Evolutionary conservation across 2,329 filamentous ascomycete genomes (phyloP).

Genomic region (Coniella lustricola): DNA sequence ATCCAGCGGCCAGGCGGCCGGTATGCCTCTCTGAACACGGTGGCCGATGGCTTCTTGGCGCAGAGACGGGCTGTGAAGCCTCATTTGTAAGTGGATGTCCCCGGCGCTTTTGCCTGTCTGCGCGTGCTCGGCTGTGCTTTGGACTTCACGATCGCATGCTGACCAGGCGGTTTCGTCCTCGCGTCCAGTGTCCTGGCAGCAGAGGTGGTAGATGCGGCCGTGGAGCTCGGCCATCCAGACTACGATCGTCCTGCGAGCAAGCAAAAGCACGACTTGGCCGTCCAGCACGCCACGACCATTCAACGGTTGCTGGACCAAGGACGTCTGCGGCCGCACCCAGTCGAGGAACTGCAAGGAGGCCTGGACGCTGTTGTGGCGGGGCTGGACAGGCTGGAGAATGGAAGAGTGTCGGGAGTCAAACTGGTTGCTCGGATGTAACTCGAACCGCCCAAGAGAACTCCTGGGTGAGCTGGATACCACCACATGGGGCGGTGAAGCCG

Average conservation of each 20-base stretch:
- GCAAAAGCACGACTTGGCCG: background rate
- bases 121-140: too few relatives aligned
- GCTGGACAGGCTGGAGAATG: background rate
- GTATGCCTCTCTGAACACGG: slow-evolving; percentile 17
- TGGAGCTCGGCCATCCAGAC: background rate
- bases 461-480: too few relatives aligned
- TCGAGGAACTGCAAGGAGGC: background rate
- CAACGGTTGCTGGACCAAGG: background rate
- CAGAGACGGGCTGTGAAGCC: background rate
- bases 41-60: background rate
- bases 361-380: background rate
- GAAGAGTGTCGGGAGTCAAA: background rate
- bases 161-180: too few relatives aligned
- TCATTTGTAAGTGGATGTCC: background rate
- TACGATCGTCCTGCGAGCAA: background rate
- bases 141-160: too few relatives aligned
- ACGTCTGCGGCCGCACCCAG: background rate
- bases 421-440: too few relatives aligned
- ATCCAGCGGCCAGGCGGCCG: slow-evolving; percentile 23
- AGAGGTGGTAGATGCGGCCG: background rate
- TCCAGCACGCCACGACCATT: background rate
- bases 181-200: background rate
- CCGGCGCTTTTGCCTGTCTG: background rate
- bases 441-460: too few relatives aligned
- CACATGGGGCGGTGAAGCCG: too few relatives aligned